phyloP scores from a whole-genome alignment of 768 basidiomycete species.

The Floccularia luteovirens region DNA sequence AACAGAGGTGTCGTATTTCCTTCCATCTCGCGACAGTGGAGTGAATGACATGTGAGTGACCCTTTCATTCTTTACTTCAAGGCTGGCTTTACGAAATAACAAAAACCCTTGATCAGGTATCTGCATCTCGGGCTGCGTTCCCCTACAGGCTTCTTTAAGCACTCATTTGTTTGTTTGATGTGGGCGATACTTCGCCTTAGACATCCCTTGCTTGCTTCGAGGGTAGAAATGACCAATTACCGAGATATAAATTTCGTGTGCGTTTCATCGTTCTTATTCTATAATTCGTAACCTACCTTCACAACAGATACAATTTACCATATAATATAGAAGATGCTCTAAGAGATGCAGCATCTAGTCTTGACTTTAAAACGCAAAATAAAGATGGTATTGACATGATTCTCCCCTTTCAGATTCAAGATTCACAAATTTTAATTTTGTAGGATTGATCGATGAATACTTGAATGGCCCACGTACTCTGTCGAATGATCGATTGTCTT shows the following conservation, averaged over 20 bases:
- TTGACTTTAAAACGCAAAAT: constrained; percentile 42
- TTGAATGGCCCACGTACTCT: constrained; percentile 75
- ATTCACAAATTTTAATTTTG: constrained; percentile 1
- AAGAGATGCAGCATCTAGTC: constrained; percentile 31
- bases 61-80: neutral
- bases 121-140: constrained; percentile 65
- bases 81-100: neutral
- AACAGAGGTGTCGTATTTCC: constrained; percentile 73
- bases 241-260: constrained; percentile 63
- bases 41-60: constrained; percentile 79
- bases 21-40: constrained; percentile 69
- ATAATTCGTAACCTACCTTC: constrained; percentile 1
- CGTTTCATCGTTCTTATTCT: neutral
- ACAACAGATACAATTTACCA: constrained; percentile 38
- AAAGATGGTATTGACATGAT: constrained; percentile 61
- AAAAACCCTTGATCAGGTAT: constrained; percentile 44
- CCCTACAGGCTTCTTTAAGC: constrained; percentile 29
- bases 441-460: constrained; percentile 61
- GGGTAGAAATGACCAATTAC: constrained; percentile 51
- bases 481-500: constrained; percentile 57
- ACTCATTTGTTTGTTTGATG: constrained; percentile 41
- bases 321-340: constrained; percentile 35
- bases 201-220: constrained; percentile 67
- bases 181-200: constrained; percentile 70
- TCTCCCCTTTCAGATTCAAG: constrained; percentile 7